Base-by-base conservation (phyloP, 352 stramenopile species). In the Phytophthora cajani region DNA sequence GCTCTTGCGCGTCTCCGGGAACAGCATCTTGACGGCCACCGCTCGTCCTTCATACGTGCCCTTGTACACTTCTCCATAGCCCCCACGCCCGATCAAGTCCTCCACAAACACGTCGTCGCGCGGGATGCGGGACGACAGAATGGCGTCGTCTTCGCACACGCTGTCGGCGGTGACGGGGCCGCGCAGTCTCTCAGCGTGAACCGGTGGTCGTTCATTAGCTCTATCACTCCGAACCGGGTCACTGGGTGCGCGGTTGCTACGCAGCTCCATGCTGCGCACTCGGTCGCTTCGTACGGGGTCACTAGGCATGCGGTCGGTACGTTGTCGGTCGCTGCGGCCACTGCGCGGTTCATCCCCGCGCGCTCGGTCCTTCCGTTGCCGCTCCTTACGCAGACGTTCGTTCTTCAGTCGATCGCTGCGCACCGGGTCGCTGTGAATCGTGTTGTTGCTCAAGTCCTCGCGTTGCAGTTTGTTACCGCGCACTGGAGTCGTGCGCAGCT, bases 21-120 rank as follows among this genome's bases (percentile, higher is more conserved):
- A 77, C 21, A 91, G 53, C 59, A 75, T 78, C 72, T 91, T 90
- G 58, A 89, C 72, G 0, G 81, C 78, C 5, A 91, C 80, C 0
- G 65, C 44, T 10, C 74, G 49, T 19, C 64, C 54, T 14, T 81
- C 64, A 33, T 79, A 89, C 0, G 30, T 64, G 1, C 84, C 84
- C 19, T 62, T 64, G 62, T 85, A 91, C 2, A 91, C 80, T 67
- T 90, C 80, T 4, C 79, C 81, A 56, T 88, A 91, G 0, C 74
- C 80, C 25, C 83, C 83, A 12, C 76, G 63, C 32, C 75, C 78
- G 61, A 89, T 76, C n/a, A 86, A 62, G 4, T 83, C 56, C 14
- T 75, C 62, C 5, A 79, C 62, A 5, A 79, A 47, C 23, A 89
- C 63, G 25, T 67, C 71, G 30, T 87, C 78, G 23, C 81, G 66